Base-by-base conservation (phyloP, 1,284 basidiomycete species). In the Trametes hirsuta region DNA sequence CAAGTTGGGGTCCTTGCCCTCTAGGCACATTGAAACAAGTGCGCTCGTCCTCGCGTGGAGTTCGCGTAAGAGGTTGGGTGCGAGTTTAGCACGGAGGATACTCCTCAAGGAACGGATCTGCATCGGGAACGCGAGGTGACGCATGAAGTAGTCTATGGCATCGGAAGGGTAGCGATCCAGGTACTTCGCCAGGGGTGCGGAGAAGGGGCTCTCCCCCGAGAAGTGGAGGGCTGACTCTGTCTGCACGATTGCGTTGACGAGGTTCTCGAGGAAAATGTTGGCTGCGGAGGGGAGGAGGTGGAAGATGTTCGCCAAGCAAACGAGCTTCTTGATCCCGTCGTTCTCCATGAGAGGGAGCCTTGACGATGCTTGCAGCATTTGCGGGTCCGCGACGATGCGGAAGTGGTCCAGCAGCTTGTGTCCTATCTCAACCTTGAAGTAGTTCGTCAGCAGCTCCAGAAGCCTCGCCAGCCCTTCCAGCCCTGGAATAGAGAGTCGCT, bases 391-490 rank as follows among this genome's bases (percentile, higher is more conserved):
- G 18, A 98, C 89, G 37, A 91, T 87, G 51, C 91, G 87, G 79
- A 97, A 97, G 75, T 99, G 97, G 70, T 98, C 96, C 15, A 99
- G 82, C 8, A 99, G 85, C 77, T 99, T 99, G 75, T 94, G 88
- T 9, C 97, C 98, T 67, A 99, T 99, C 78, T 99, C 97, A 45
- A 99, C 97, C 75, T 99, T 99, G 88, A 99, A 99, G 78, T 99
- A 99, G 74, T 97, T 98, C 48, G 96, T 98, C 57, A 99, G 78
- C 6, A 99, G 83, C 74, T 98, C 95, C 51, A 99, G 80, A 60
- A 99, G 84, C n/a, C 96, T 88, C 12, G 97, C 97, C 24, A 99
- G 80, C 4, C 98, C 97, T 73, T 98, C 95, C 48, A 99, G 79
- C 18, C 97, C 96, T 6, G 94, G 87, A n/a, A 98, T 92, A 4